Conservation (phyloP, 2,329 filamentous ascomycete genomes). For the Alternaria triticina region DNA sequence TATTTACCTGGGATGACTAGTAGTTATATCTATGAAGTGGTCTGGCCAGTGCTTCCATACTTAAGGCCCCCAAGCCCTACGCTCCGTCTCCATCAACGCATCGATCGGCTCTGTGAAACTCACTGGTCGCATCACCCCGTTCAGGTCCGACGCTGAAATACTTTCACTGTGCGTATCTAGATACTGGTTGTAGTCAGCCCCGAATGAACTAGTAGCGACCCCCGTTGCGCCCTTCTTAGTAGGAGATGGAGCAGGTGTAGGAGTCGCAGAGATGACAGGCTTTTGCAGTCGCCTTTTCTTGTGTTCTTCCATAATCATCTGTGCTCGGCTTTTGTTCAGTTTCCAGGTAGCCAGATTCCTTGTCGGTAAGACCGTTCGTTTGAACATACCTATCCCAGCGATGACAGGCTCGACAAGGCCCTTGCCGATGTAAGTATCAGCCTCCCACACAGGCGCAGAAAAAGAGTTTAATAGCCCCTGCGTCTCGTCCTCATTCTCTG, state of each 20-base stretch:
- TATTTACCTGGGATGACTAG: not conserved
- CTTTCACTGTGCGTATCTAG: not conserved
- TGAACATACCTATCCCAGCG: slow-evolving; percentile 3
- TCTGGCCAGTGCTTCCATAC: not conserved
- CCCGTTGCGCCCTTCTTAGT: not conserved
- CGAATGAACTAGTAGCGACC: not conserved
- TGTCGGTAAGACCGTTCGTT: slow-evolving; percentile 5
- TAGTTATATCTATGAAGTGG: not conserved
- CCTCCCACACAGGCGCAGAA: not conserved
- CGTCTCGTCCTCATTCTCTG: not conserved
- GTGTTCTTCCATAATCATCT: not conserved
- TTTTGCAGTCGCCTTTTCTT: not conserved
- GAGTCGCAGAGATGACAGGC: not conserved
- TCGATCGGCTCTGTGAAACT: slow-evolving; percentile 2
- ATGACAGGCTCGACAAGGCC: slow-evolving; percentile 7
- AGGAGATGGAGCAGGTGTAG: not conserved
- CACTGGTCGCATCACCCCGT: slow-evolving; percentile 9
- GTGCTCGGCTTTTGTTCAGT: not conserved
- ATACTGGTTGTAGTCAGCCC: not conserved
- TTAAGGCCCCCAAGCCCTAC: not conserved
- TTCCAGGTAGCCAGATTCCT: slow-evolving; percentile 6
- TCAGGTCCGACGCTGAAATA: not conserved
- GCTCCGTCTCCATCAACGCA: slow-evolving; percentile 4
- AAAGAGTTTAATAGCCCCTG: not conserved
- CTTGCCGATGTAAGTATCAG: slow-evolving; percentile 3